These are phyloP conservation scores for Schizonepeta tenuifolia DNA, from an alignment of 257 asterid species.

Conservation along the genomic window DNA sequence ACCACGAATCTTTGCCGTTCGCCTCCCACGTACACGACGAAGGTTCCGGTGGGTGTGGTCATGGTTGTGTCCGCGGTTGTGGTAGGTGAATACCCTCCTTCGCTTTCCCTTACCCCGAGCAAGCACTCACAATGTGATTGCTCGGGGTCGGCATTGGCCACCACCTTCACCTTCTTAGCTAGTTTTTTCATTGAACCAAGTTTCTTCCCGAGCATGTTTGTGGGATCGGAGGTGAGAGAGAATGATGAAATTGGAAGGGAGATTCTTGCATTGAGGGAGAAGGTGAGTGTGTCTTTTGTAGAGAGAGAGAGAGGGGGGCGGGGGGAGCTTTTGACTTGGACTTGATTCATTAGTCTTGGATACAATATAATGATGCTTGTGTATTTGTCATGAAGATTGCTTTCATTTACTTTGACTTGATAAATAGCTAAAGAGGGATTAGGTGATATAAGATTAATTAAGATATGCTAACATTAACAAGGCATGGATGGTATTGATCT, in stretches of 20 bases:
- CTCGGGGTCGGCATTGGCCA: conserved; percentile 6
- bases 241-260: neutral
- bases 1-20: conserved; percentile 65
- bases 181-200: conserved; percentile 74
- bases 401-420: conserved; percentile 37
- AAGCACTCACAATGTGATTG: conserved; percentile 43
- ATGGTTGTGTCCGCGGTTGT: conserved; percentile 32
- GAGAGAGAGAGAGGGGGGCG: conserved; percentile 23
- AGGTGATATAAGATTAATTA: conserved; percentile 10
- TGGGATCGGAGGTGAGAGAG: neutral
- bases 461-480: neutral
- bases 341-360: neutral
- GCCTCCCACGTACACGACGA: conserved; percentile 76
- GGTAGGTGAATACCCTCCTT: conserved; percentile 32
- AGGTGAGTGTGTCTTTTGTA: conserved; percentile 45
- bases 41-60: conserved; percentile 59
- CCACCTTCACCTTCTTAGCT: conserved; percentile 54
- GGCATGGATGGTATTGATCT: neutral
- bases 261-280: conserved; percentile 32
- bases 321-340: conserved; percentile 38
- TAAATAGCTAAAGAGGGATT: conserved; percentile 22
- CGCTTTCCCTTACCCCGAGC: conserved; percentile 40
- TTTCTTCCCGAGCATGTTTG: conserved; percentile 61
- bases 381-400: conserved; percentile 20
- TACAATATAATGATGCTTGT: conserved; percentile 5